A percentile compares a stretch with the other conserved stretches of the same genome.
Evolutionary conservation across 2,329 filamentous ascomycete species (phyloP).

Genomic region (Penicillium capsulatum): DNA sequence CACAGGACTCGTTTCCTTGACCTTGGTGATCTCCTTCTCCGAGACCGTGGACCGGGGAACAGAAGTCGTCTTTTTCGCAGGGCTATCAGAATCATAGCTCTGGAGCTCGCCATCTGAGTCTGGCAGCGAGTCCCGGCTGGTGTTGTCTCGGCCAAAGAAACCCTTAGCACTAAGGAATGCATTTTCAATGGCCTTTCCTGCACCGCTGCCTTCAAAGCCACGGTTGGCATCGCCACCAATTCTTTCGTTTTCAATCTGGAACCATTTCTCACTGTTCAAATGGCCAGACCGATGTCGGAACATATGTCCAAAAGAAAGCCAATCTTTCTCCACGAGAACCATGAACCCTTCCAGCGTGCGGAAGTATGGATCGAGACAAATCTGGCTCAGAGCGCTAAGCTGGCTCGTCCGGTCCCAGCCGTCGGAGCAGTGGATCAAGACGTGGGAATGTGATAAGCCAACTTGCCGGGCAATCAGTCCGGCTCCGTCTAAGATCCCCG

Average conservation of each 20-base stretch:
- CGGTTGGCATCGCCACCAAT: conserved; percentile 53
- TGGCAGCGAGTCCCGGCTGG: conserved; percentile 58
- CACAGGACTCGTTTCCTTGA: conserved; percentile 90
- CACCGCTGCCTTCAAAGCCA: conserved; percentile 41
- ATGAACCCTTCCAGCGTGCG: conserved; percentile 93
- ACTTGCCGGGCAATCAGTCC: conserved; percentile 81
- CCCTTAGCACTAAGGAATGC: conserved; percentile 79
- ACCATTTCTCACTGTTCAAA: conserved; percentile 90
- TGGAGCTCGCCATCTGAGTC: conserved; percentile 58
- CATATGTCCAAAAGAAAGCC: conserved; percentile 97
- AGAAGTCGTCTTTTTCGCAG: conserved; percentile 35
- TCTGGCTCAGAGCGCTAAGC: conserved; percentile 81
- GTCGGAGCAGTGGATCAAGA: conserved; percentile 95
- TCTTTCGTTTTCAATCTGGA: conserved; percentile 76
- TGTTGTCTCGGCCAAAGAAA: conserved; percentile 78
- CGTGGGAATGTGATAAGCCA: conserved; percentile 88
- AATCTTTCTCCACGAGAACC: conserved; percentile 92
- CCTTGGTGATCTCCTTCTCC: conserved; percentile 64
- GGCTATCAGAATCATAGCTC: conserved; percentile 46
- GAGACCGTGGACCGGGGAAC: conserved; percentile 36
- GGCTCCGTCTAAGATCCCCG: conserved; percentile 76
- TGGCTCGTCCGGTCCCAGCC: conserved; percentile 98
- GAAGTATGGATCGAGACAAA: conserved; percentile 94
- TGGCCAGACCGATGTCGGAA: conserved; percentile 89
- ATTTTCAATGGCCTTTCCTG: conserved; percentile 76